Evolutionary conservation across 257 asterid species (phyloP).

Genomic region (Solanum chmielewskii): DNA sequence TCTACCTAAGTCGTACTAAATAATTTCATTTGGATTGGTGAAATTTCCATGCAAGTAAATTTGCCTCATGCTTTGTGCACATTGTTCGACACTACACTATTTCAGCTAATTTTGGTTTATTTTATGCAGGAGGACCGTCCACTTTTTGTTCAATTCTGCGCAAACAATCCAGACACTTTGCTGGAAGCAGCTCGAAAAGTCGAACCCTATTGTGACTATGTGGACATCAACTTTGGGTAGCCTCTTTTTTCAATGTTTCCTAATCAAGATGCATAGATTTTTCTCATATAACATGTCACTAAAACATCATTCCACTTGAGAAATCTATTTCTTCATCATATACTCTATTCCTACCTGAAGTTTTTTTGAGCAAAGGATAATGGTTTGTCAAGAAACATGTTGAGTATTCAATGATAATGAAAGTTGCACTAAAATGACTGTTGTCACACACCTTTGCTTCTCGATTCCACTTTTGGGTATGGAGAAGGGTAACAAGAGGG

Average conservation of each 20-base stretch:
- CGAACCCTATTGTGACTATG: slow-evolving; percentile 75
- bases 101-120: not conserved
- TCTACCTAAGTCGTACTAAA: not conserved
- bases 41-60: not conserved
- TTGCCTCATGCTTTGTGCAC: not conserved
- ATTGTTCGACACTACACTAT: not conserved
- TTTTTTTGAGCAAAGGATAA: not conserved
- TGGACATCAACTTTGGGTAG: slow-evolving; percentile 92
- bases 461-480: not conserved
- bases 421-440: not conserved
- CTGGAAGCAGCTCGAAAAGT: slow-evolving; percentile 86
- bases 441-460: not conserved
- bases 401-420: not conserved
- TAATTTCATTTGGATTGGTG: not conserved
- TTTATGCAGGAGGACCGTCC: slow-evolving; percentile 81
- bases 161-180: slow-evolving; percentile 79
- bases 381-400: not conserved
- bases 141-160: slow-evolving; percentile 92
- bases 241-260: not conserved
- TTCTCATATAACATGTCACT: not conserved
- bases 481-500: not conserved
- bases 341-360: not conserved
- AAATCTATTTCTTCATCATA: not conserved
- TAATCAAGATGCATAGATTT: not conserved
- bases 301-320: not conserved